Percentiles rank a stretch among this genome's conserved stretches.
These are phyloP conservation scores for Wakefieldia striispora DNA, from an alignment of 768 basidiomycete species.

Conservation along the genomic window DNA sequence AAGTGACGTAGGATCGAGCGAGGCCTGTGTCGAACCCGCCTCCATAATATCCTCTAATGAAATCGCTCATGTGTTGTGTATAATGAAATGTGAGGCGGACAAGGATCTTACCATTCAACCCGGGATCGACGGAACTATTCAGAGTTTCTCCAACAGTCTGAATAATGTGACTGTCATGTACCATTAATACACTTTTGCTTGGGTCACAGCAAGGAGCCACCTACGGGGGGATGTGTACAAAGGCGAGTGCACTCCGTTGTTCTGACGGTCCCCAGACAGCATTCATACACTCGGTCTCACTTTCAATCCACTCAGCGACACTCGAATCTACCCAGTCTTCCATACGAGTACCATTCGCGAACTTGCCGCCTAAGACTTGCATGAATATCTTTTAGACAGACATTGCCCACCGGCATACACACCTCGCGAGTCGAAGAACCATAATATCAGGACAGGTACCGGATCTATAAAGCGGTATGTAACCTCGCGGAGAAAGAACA, in stretches of 20 bases:
- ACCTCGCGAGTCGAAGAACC: conserved; percentile 77
- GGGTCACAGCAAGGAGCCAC: conserved; percentile 20
- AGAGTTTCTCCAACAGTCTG: conserved; percentile 33
- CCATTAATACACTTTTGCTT: neutral
- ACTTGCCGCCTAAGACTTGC: conserved; percentile 44
- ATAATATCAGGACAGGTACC: conserved; percentile 55
- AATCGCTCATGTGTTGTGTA: too few species aligned
- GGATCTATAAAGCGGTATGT: conserved; percentile 26
- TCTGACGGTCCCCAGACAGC: conserved; percentile 54
- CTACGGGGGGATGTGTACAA: conserved; percentile 76
- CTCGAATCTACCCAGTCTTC: conserved; percentile 69
- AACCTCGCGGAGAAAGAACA: neutral
- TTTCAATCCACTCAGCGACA: conserved; percentile 59
- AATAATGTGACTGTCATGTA: conserved; percentile 20
- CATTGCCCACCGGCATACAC: neutral
- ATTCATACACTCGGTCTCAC: conserved; percentile 54
- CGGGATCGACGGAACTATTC: conserved; percentile 41
- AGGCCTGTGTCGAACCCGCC: conserved; percentile 61
- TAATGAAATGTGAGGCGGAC: too few species aligned
- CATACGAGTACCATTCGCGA: conserved; percentile 42
- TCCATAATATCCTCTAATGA: conserved; percentile 49
- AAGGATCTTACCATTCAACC: conserved; percentile 36
- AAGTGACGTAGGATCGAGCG: conserved; percentile 32
- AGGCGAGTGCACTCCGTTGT: conserved; percentile 56
- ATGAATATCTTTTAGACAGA: conserved; percentile 1